Evolutionary conservation across 1,284 basidiomycete genomes (phyloP).

Genomic region (Phlebopus sp.): DNA sequence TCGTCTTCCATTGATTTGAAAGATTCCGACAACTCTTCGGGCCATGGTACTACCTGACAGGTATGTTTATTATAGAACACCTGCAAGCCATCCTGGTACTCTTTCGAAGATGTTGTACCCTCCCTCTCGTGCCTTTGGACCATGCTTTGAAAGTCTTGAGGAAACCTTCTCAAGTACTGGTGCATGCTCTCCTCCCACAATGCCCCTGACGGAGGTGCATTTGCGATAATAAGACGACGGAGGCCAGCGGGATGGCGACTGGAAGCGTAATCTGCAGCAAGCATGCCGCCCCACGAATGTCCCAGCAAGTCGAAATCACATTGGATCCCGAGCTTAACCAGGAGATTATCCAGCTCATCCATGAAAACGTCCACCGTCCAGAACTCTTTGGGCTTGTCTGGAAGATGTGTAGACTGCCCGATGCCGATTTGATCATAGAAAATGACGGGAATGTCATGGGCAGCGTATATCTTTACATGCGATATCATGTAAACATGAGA

Average conservation of each 20-base stretch:
- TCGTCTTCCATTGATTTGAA: conserved; percentile 23
- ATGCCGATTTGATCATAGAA: conserved; percentile 32
- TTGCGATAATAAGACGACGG: conserved; percentile 27
- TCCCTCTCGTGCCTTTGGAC: conserved; percentile 26
- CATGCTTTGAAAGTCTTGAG: conserved; percentile 18
- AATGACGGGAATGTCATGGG: conserved; percentile 23
- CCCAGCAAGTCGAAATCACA: conserved; percentile 23
- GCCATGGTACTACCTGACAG: conserved; percentile 24
- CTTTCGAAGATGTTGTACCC: conserved; percentile 21
- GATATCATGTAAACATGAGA: conserved; percentile 23
- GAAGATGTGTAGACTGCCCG: conserved; percentile 24
- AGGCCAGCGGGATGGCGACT: conserved; percentile 20
- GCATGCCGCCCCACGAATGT: conserved; percentile 32
- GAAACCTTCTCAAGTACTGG: conserved; percentile 15
- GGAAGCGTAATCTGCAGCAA: conserved; percentile 18
- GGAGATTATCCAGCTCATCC: conserved; percentile 26
- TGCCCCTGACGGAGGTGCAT: conserved; percentile 15
- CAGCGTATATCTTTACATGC: conserved; percentile 11
- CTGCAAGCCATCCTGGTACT: conserved; percentile 22
- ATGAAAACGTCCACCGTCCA: conserved; percentile 28
- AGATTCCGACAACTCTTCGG: conserved; percentile 18
- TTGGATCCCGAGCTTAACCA: conserved; percentile 16
- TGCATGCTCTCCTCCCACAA: conserved; percentile 24
- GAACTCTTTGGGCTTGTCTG: conserved; percentile 19
- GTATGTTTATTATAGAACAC: conserved; percentile 21